Evolutionary conservation across 1,139 yeast genomes (phyloP), one percentile per base, ranked within the genome.

Genomic region (Lodderomyces elongisporus): DNA sequence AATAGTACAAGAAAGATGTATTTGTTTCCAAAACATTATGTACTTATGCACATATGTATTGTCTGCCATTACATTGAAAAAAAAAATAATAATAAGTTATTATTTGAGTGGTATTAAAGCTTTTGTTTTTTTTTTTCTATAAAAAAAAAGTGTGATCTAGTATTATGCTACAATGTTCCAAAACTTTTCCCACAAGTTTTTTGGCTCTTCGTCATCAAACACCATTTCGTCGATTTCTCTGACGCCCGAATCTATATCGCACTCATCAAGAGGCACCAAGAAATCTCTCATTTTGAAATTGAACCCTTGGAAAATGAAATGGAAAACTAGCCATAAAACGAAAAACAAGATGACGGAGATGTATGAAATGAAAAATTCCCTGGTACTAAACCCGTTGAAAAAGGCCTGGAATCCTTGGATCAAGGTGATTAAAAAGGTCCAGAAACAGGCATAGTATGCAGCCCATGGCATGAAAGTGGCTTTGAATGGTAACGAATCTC

Each of bases 351-450:
- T 67, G 22, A 78, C 60, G 3, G 87, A 79, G 31, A 81, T 60
- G 48, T 81, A 81, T n/a, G 81, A 71, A 14, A 84, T 74, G 53
- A 80, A 76, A 60, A 81, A 81, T 1, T 72, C 83, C 31, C 59
- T 64, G 49, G 81, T 66, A 28, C 60, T 64, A 35, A 72, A 77
- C 14, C 33, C 28, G n/a, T n/a, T n/a, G 25, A 13, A 30, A 13
- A 24, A 81, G 2, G 74, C 76, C 1, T 66, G 58, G 57, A 74
- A 84, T 18, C 94, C 94, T 60, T 84, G 89, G 41, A 85, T 67
- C 46, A 83, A 62, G 23, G 76, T 74, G 43, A 81, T 62, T 22
- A 81, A 59, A 31, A 73, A 50, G 38, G 74, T 61, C 38, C 77
- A 61, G 34, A 65, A 52, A 6, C 73, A 61, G 9, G 83, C 70